These are phyloP conservation scores for Lachancea fermentati DNA, from an alignment of 805 yeast genomes.

Conservation along the genomic window DNA sequence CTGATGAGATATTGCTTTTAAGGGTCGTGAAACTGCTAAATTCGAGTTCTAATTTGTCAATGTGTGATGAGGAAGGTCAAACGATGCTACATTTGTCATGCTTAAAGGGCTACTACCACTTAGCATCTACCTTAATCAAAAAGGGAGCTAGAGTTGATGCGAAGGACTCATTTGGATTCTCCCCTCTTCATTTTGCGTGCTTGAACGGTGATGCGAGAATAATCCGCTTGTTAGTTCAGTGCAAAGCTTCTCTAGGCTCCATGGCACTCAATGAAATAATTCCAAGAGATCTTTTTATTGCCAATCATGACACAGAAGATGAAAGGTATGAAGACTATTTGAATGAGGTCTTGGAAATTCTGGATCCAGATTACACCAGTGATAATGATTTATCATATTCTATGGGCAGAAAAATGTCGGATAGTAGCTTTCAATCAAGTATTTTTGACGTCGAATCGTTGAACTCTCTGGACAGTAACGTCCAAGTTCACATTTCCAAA, in stretches of 20 bases:
- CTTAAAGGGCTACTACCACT: conserved; percentile 58
- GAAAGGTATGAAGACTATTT: conserved; percentile 35
- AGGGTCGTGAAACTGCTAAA: conserved; percentile 60
- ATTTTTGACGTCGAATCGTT: conserved; percentile 27
- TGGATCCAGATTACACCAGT: conserved; percentile 15
- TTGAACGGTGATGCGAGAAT: conserved; percentile 65
- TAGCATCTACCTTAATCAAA: conserved; percentile 58
- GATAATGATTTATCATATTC: conserved; percentile 9
- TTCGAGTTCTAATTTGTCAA: conserved; percentile 73
- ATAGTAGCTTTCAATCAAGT: conserved; percentile 25
- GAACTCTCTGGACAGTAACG: conserved; percentile 29
- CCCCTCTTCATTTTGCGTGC: conserved; percentile 86
- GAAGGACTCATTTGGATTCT: conserved; percentile 72
- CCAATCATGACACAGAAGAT: conserved; percentile 29
- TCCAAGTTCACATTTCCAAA: conserved; percentile 31
- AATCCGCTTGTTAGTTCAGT: conserved; percentile 54
- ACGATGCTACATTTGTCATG: conserved; percentile 83
- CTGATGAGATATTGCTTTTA: conserved; percentile 38
- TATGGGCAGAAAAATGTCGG: conserved; percentile 19
- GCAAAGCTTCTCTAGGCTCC: conserved; percentile 54
- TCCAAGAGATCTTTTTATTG: conserved; percentile 30
- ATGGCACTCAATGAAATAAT: conserved; percentile 47
- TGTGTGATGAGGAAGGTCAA: conserved; percentile 80
- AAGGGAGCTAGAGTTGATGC: conserved; percentile 64
- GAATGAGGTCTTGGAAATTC: conserved; percentile 30